Percentiles rank a stretch among this genome's conserved stretches.
Evolutionary conservation across 2,329 filamentous ascomycete genomes (phyloP).

Genomic region (Ophiosphaerella herpotricha): DNA sequence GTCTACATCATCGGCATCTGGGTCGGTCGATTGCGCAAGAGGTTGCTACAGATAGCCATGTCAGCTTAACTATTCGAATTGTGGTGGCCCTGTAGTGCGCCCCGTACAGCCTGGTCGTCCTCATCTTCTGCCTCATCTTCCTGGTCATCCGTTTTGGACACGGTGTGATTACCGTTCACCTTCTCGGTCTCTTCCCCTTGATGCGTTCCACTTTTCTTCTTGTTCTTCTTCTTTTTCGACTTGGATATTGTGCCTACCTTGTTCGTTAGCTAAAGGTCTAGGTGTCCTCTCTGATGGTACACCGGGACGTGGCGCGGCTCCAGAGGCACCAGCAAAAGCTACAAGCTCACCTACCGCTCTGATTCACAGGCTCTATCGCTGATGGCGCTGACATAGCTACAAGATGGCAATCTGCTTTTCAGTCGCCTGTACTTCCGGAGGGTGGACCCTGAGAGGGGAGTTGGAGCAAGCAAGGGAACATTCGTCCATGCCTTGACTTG

Average conservation of each 20-base stretch:
- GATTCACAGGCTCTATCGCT: conserved; percentile 35
- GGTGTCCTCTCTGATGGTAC: neutral
- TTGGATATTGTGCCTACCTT: conserved; percentile 37
- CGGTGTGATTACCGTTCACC: conserved; percentile 31
- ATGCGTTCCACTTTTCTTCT: conserved; percentile 40
- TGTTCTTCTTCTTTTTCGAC: conserved; percentile 49
- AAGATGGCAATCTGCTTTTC: conserved; percentile 7
- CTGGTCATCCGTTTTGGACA: conserved; percentile 30
- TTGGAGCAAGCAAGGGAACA: conserved; percentile 23
- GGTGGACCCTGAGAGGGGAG: conserved; percentile 6
- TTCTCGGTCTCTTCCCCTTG: conserved; percentile 33
- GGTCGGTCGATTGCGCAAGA: conserved; percentile 25
- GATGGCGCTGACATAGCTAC: conserved; percentile 36
- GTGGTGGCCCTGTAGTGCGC: neutral
- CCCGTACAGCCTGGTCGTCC: conserved; percentile 42
- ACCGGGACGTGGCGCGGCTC: conserved; percentile 3
- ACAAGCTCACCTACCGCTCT: conserved; percentile 42
- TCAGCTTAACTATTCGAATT: conserved; percentile 9
- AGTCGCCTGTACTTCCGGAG: neutral
- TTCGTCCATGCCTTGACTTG: conserved; percentile 37
- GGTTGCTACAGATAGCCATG: conserved; percentile 23
- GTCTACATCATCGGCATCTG: conserved; percentile 42
- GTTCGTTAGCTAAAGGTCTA: conserved; percentile 17
- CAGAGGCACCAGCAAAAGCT: conserved; percentile 19
- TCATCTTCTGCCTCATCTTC: conserved; percentile 37